Evolutionary conservation across 2,329 filamentous ascomycete species (phyloP).

Genomic region (Pyrenophora seminiperda): DNA sequence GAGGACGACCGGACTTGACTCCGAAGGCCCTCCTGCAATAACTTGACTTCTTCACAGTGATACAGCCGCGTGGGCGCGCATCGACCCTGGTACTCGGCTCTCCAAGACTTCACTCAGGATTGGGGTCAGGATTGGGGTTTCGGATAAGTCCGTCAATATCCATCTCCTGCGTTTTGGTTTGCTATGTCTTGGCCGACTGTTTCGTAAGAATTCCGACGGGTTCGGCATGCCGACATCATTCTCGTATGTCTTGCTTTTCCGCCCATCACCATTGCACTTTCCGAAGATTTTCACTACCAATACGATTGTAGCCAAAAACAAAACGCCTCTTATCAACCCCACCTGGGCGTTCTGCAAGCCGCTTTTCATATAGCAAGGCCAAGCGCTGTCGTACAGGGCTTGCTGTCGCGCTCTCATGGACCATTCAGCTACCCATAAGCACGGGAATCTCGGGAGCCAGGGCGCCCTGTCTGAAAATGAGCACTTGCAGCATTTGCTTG

Average conservation of each 20-base stretch:
- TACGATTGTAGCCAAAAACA: not conserved
- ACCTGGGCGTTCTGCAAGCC: not conserved
- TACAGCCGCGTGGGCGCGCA: conserved; percentile 9
- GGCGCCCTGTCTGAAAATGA: conserved; percentile 10
- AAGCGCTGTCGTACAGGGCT: conserved; percentile 7
- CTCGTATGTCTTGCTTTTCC: conserved; percentile 3
- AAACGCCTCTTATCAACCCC: not conserved
- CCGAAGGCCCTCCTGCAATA: conserved; percentile 10
- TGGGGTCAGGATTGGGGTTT: not conserved
- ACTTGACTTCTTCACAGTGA: conserved; percentile 9
- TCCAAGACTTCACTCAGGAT: conserved; percentile 3
- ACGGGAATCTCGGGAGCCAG: conserved; percentile 11
- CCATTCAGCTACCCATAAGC: conserved; percentile 1
- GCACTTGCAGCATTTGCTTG: not conserved
- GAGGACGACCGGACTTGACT: not conserved
- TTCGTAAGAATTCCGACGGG: not conserved
- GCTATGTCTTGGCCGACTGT: not conserved
- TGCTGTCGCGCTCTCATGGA: conserved; percentile 3
- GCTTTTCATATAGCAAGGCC: not conserved
- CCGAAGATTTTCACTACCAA: not conserved
- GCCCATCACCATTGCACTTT: not conserved
- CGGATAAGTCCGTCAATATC: conserved; percentile 8
- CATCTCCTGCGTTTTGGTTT: conserved; percentile 3
- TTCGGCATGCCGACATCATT: conserved; percentile 4
- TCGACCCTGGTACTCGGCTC: conserved; percentile 8